Conservation (phyloP, 129 eudicot species). For the Dittrichia graveolens region DNA sequence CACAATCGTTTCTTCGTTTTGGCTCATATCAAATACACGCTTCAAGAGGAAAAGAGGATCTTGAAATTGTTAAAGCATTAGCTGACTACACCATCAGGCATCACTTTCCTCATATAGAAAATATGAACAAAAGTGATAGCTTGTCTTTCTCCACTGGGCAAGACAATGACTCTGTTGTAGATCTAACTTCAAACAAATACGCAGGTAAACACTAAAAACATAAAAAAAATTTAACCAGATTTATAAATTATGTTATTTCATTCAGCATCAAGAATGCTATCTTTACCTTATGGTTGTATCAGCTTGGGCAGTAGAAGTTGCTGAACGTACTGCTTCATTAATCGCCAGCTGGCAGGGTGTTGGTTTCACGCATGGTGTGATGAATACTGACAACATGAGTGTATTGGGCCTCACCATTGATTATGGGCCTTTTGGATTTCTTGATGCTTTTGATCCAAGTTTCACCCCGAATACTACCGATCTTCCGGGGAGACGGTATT, state of each 20-base stretch:
- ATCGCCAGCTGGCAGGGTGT: slow-evolving; percentile 99
- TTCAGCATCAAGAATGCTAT: slow-evolving; percentile 14
- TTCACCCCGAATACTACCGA: slow-evolving; percentile 98
- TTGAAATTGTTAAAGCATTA: slow-evolving; percentile 67
- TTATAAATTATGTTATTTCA: not conserved
- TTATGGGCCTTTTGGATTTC: slow-evolving; percentile 99
- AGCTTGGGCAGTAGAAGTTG: slow-evolving; percentile 98
- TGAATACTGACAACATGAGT: slow-evolving; percentile 98
- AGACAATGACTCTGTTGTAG: slow-evolving; percentile 70
- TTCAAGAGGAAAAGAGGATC: slow-evolving; percentile 81
- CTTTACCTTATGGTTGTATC: slow-evolving; percentile 20
- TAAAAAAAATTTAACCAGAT: not conserved
- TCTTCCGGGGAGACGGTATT: slow-evolving; percentile 97
- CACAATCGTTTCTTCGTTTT: slow-evolving; percentile 91
- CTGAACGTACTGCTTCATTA: slow-evolving; percentile 88
- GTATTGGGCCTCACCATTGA: slow-evolving; percentile 94
- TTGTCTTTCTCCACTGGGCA: slow-evolving; percentile 78
- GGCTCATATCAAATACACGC: slow-evolving; percentile 95
- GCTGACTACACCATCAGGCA: slow-evolving; percentile 93
- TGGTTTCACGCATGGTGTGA: slow-evolving; percentile 98
- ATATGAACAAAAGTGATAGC: slow-evolving; percentile 66
- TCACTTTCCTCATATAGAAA: slow-evolving; percentile 94
- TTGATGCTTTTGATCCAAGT: slow-evolving; percentile 99
- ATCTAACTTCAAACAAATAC: slow-evolving; percentile 92
- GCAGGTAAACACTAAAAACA: slow-evolving; percentile 55